Conservation (phyloP, 2,329 filamentous ascomycete species). For the Paecilomyces fulvus region DNA sequence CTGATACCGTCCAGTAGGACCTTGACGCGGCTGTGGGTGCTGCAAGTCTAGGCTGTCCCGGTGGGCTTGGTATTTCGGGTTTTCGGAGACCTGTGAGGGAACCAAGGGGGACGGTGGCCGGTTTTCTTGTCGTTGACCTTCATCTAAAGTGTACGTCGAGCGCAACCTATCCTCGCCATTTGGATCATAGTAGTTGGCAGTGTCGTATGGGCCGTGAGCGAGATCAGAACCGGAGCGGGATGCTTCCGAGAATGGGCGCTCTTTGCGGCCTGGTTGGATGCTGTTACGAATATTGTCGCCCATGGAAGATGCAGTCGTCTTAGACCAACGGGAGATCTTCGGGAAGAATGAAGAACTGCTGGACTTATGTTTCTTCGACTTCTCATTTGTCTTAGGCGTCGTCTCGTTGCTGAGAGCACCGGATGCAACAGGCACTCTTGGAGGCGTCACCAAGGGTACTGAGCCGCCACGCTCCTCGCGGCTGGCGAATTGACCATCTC, state of each 20-base stretch:
- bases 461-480: conserved; percentile 34
- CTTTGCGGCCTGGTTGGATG: conserved; percentile 43
- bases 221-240: conserved; percentile 74
- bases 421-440: conserved; percentile 31
- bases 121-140: conserved; percentile 32
- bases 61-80: conserved; percentile 58
- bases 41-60: conserved; percentile 56
- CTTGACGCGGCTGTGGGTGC: conserved; percentile 56
- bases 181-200: conserved; percentile 37
- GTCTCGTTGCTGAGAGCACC: conserved; percentile 63
- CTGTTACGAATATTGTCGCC: conserved; percentile 68
- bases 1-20: conserved; percentile 54
- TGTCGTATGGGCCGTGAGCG: conserved; percentile 51
- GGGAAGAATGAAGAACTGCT: conserved; percentile 74
- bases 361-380: conserved; percentile 81
- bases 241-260: conserved; percentile 53
- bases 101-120: conserved; percentile 54
- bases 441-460: conserved; percentile 37
- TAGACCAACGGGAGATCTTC: conserved; percentile 95
- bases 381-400: conserved; percentile 61
- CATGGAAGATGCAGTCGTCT: conserved; percentile 84
- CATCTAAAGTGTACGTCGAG: conserved; percentile 35
- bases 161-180: conserved; percentile 38
- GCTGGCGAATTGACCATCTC: conserved; percentile 46
- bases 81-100: conserved; percentile 48